Evolutionary conservation across 1,284 basidiomycete species (phyloP).

Genomic region (Heterobasidion irregulare): DNA sequence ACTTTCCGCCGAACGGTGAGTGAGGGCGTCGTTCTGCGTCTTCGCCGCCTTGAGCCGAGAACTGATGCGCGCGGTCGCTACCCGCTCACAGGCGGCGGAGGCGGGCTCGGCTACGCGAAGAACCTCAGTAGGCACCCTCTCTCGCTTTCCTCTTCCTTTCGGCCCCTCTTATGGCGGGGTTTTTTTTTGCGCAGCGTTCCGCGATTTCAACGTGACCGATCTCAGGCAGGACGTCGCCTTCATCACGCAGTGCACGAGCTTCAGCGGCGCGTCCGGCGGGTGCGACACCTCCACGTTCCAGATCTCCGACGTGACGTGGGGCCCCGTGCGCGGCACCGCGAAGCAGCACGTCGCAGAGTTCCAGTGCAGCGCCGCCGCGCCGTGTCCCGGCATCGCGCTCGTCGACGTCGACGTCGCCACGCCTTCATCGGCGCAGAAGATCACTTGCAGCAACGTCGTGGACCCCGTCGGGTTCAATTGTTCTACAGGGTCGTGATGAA

Average conservation of each 20-base stretch:
- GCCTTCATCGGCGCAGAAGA: slow-evolving; percentile 10
- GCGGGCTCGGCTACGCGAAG: slow-evolving; percentile 20
- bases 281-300: slow-evolving; percentile 26
- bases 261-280: slow-evolving; percentile 20
- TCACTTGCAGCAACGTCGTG: slow-evolving; percentile 19
- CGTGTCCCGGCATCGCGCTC: slow-evolving; percentile 19
- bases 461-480: slow-evolving; percentile 21
- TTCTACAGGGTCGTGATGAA: slow-evolving; percentile 6
- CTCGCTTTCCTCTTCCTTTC: neutral
- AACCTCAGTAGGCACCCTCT: slow-evolving; percentile 13
- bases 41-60: neutral
- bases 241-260: slow-evolving; percentile 26
- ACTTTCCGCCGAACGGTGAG: slow-evolving; percentile 22
- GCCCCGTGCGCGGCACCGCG: slow-evolving; percentile 17
- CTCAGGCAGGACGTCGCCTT: slow-evolving; percentile 16
- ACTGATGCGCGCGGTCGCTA: too few relatives aligned
- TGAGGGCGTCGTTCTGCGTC: neutral
- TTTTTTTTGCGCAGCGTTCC: slow-evolving; percentile 4
- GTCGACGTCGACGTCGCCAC: slow-evolving; percentile 16
- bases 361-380: slow-evolving; percentile 23
- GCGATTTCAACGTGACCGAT: slow-evolving; percentile 20
- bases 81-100: slow-evolving; percentile 18
- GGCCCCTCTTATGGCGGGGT: neutral
- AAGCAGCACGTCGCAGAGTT: slow-evolving; percentile 18
- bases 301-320: slow-evolving; percentile 26